Evolutionary conservation across 2,329 filamentous ascomycete species (phyloP), one percentile per base, ranked within the genome.

Genomic region (Botrytis byssoidea): DNA sequence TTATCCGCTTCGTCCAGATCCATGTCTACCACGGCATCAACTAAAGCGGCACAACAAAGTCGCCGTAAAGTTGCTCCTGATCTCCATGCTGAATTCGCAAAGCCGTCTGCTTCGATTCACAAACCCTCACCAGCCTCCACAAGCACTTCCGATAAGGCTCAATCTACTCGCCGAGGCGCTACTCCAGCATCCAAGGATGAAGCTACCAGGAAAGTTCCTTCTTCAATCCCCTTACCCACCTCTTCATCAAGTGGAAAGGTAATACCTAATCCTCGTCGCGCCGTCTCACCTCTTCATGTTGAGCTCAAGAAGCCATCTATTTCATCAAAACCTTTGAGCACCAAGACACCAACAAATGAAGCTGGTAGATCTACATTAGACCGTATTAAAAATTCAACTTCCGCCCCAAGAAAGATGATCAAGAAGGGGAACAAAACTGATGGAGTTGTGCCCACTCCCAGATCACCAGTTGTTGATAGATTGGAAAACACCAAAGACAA

Each of bases 381-480:
- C 1, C n/a, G 7, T 18, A 25, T 42, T 16, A 16, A 3, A 4
- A 1, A 9, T 42, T 42, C 8, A 20, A 22, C 4, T n/a, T 9
- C 37, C 4, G 25, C 8, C 9, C 4, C 25, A 20, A 44, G 18
- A 25, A 44, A 64, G 7, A 1, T 29, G 4, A 40, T 44, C 16
- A 40, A 20, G 7, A 67, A 40, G 5, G 25, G 7, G 18, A 51
- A n/a, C 3, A 6, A 12, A 1, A 37, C 12, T 20, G 29, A 51
- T 1, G 16, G 8, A 25, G 4, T 25, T 16, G 14, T 22, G 9
- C 14, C 22, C 1, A 1, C n/a, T 18, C 44, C 14, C 1, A 7
- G 22, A 22, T 46, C 63, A 1, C 2, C 35, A 40, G 3, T 20
- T 29, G 25, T 10, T 35, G 20, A 40, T 9, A 48, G 37, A 25